Base-by-base conservation (phyloP, 768 basidiomycete genomes). In the Lactifluus volemus region DNA sequence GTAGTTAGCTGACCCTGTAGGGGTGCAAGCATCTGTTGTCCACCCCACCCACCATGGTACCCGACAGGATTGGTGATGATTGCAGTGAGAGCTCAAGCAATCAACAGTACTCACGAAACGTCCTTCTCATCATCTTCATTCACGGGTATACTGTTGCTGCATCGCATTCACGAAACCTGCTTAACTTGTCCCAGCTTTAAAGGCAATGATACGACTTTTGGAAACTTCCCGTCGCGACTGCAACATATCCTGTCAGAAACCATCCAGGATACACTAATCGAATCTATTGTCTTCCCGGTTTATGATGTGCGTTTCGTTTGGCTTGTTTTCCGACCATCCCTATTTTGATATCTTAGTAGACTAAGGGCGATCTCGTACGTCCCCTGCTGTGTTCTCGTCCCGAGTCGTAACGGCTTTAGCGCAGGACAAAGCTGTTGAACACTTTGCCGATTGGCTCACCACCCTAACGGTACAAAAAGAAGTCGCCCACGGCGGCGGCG, bases 381-480 rank as follows among this genome's bases (percentile, higher is more conserved):
- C 29, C 25, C 44, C 11, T 51, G 15, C 19, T 21, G 7, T 45
- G 53, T 38, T 38, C 52, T 58, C 49, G 53, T 21, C 44, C 11
- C 29, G 29, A 19, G 15, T 41, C 30, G 42, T 49, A 53, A 63
- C 53, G 15, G 21, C 29, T 49, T 53, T 19, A 51, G 63, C 19
- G 8, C 12, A 55, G 55, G 57, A 54, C 59, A 60, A 54, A 69
- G 92, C 94, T 14, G 88, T 93, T 3, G 81, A 86, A 34, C 82
- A 83, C 8, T 95, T 97, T 71, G 84, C 91, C 8, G 93, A 96
- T 69, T 97, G 94, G 95, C 81, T 97, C 47, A 88, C 91, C 0
- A 88, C 84, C n/a, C 73, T 91, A 21, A 90, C 88, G 5, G 88
- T 96, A n/a, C 81, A 90, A 70, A 82, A 81, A 63, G 94, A 96